Conservation (phyloP, 208 protist genomes). For the Balamuthia mandrillaris region DNA sequence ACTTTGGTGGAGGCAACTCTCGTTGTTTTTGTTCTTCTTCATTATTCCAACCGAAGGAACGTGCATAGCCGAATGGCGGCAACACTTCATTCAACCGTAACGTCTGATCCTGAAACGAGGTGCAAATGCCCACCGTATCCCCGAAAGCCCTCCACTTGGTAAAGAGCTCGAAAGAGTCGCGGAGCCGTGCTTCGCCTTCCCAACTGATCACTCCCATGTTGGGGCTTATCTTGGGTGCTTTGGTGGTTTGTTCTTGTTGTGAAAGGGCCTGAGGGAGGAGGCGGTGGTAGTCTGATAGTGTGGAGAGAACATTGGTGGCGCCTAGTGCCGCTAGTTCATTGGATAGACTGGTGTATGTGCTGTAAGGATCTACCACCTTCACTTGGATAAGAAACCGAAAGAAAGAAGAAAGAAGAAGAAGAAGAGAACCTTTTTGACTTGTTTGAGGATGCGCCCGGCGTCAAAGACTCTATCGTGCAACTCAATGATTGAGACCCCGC, state of each 20-base stretch:
- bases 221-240: not conserved
- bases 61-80: too few species aligned
- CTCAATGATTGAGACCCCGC: constrained; percentile 47
- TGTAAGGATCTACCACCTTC: not conserved
- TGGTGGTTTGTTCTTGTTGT: not conserved
- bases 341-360: not conserved
- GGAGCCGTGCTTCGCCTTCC: not conserved
- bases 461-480: not conserved
- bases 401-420: not conserved
- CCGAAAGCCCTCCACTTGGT: not conserved
- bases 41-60: too few species aligned
- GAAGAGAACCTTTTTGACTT: not conserved
- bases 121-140: not conserved
- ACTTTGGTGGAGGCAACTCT: too few species aligned
- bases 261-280: not conserved
- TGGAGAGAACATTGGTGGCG: not conserved
- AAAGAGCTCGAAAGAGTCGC: not conserved
- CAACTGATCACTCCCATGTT: not conserved
- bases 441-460: not conserved
- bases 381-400: not conserved
- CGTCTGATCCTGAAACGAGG: not conserved
- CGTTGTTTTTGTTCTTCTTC: too few species aligned
- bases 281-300: not conserved
- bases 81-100: too few species aligned
- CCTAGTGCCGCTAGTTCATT: not conserved